Evolutionary conservation across 2,329 filamentous ascomycete species (phyloP).

Genomic region (Thelonectria blattea): DNA sequence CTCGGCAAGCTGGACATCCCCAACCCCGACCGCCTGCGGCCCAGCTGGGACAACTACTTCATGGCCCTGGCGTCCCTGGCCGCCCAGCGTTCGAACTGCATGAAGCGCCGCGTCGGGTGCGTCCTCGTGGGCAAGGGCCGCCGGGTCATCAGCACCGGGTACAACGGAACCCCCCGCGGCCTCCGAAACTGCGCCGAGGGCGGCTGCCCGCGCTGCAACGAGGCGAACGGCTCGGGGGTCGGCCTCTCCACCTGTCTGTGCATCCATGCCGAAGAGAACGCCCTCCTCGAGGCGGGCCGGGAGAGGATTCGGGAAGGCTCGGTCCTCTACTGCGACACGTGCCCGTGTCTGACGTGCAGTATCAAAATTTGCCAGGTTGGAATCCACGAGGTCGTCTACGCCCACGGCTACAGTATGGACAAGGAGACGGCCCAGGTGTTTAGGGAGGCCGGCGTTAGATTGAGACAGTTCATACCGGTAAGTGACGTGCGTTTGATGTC

Average conservation of each 20-base stretch:
- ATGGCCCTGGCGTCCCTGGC: conserved; percentile 96
- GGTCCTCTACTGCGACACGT: conserved; percentile 93
- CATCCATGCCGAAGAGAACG: conserved; percentile 98
- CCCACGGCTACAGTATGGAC: conserved; percentile 94
- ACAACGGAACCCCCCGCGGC: conserved; percentile 95
- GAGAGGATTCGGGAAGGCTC: conserved; percentile 85
- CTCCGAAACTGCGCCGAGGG: conserved; percentile 91
- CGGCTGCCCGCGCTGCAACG: conserved; percentile 88
- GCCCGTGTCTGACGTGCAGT: conserved; percentile 94
- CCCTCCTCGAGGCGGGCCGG: conserved; percentile 88
- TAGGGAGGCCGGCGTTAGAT: conserved; percentile 77
- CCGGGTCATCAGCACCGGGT: conserved; percentile 91
- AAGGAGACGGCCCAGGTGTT: conserved; percentile 82
- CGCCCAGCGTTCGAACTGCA: conserved; percentile 91
- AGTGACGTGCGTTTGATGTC: conserved; percentile 44
- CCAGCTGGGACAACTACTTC: conserved; percentile 96
- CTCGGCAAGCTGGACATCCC: conserved; percentile 78
- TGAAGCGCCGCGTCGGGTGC: conserved; percentile 96
- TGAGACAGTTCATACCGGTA: conserved; percentile 89
- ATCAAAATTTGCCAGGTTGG: conserved; percentile 99
- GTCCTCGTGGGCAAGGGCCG: conserved; percentile 82
- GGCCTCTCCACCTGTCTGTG: conserved; percentile 88
- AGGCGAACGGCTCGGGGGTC: conserved; percentile 70
- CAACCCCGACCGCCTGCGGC: conserved; percentile 79
- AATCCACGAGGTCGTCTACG: conserved; percentile 94